Evolutionary conservation across 208 protist genomes (phyloP).

Genomic region (Trypanosoma brucei): DNA sequence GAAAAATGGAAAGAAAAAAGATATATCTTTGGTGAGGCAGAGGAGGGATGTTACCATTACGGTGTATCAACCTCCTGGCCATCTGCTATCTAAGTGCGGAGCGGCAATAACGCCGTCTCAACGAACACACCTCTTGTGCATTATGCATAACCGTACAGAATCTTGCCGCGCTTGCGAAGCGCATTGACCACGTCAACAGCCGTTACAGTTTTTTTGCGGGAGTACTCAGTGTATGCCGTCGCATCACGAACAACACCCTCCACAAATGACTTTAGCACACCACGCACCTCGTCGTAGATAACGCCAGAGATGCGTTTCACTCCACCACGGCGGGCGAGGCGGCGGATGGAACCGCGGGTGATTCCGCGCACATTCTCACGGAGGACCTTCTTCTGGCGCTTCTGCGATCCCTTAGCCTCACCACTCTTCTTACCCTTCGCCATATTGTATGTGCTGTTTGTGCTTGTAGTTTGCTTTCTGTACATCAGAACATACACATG

Average conservation of each 20-base stretch:
- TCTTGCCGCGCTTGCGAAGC: background rate
- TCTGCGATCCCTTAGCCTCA: background rate
- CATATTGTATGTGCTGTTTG: background rate
- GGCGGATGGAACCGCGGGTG: background rate
- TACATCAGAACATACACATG: too few relatives aligned
- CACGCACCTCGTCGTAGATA: slow-evolving; percentile 60
- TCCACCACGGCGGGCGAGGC: background rate
- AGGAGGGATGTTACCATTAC: too few relatives aligned
- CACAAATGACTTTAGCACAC: slow-evolving; percentile 58
- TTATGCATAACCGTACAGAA: background rate
- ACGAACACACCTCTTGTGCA: background rate
- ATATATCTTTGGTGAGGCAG: too few relatives aligned
- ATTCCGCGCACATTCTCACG: background rate
- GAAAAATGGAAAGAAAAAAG: too few relatives aligned
- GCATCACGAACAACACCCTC: background rate
- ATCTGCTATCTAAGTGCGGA: too few relatives aligned
- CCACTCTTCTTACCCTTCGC: background rate
- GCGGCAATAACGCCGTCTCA: too few relatives aligned
- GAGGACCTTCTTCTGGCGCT: background rate
- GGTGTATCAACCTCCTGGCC: too few relatives aligned
- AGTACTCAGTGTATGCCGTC: background rate
- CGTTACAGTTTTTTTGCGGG: background rate
- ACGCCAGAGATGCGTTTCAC: slow-evolving; percentile 14
- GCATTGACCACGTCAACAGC: background rate
- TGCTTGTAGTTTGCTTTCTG: too few relatives aligned